phyloP scores from a whole-genome alignment of 169 alveolate species.

The Toxoplasma gondii region DNA sequence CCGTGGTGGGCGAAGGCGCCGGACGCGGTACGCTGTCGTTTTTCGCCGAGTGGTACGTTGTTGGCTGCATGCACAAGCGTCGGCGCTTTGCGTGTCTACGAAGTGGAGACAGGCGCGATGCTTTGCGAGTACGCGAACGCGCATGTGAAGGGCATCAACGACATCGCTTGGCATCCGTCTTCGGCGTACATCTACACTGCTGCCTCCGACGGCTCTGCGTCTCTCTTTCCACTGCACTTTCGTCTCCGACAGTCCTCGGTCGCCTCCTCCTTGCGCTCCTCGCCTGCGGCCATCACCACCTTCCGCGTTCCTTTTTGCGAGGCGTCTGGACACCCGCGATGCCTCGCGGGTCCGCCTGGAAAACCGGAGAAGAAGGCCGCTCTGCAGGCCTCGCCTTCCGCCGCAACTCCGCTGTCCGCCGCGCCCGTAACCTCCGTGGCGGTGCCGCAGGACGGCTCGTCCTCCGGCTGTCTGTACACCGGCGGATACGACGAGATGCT shows the following conservation, averaged over 20 bases:
- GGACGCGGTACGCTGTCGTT: slow-evolving; percentile 40
- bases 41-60: slow-evolving; percentile 1
- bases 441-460: slow-evolving; percentile 1
- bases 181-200: slow-evolving; percentile 16
- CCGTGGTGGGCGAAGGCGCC: neutral
- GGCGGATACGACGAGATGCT: slow-evolving; percentile 34
- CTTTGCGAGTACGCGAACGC: slow-evolving; percentile 5
- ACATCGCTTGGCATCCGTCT: slow-evolving; percentile 20
- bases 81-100: slow-evolving; percentile 30
- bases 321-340: too few species aligned
- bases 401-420: neutral
- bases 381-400: neutral
- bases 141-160: slow-evolving; percentile 12
- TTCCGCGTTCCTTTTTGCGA: neutral
- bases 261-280: neutral
- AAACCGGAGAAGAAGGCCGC: neutral
- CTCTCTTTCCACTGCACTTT: slow-evolving; percentile 18
- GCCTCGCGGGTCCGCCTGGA: neutral
- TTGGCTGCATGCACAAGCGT: slow-evolving; percentile 1
- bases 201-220: slow-evolving; percentile 18
- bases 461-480: slow-evolving; percentile 28
- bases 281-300: neutral
- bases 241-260: neutral
- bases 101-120: slow-evolving; percentile 9
- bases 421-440: slow-evolving; percentile 35